Base-by-base conservation (phyloP, 306 rosid genomes). In the Heteromeles arbutifolia region DNA sequence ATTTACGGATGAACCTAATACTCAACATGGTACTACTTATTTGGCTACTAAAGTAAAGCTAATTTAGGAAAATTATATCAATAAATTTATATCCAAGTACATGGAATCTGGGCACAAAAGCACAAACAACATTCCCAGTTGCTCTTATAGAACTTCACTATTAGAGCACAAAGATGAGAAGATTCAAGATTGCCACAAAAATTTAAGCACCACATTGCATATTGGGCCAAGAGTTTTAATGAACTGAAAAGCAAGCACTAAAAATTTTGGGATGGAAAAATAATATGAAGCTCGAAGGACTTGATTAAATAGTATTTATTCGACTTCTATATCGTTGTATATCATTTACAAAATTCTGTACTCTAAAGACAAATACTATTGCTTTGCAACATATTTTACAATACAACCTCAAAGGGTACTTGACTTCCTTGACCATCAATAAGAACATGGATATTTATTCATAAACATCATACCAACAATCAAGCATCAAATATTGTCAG, bases 401-500 rank as follows among this genome's bases (percentile, higher is more conserved):
- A 26, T 50, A 34, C 67, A 79, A 19, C 39, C 59, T 69, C n/a
- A 1, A 59, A 74, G 12, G 25, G 31, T 18, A 43, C 37, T 74
- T 52, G 12, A 43, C 48, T 74, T 52, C 52, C 24, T 19, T 17
- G 26, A 74, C 63, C 58, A 21, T 26, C 22, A 7, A 7, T 79
- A 29, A 9, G 6, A 4, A 17, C 72, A 53, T 41, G 43, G 1
- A 34, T 44, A 18, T 44, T 57, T 10, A 73, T 50, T 58, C 74
- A 8, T 5, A 63, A n/a, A 34, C 26, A 64, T 68, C 69, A 69
- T 45, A 65, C 66, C 44, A 75, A 18, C 69, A 15, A 61, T 29
- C 70, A 71, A 28, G 41, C 54, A 80, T 67, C 75, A 24, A 32
- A 69, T 72, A 58, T 58, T 19, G 67, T 76, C 37, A 73, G 18